Conservation (phyloP, 2,329 filamentous ascomycete genomes). For the Arthrobotrys iridis region DNA sequence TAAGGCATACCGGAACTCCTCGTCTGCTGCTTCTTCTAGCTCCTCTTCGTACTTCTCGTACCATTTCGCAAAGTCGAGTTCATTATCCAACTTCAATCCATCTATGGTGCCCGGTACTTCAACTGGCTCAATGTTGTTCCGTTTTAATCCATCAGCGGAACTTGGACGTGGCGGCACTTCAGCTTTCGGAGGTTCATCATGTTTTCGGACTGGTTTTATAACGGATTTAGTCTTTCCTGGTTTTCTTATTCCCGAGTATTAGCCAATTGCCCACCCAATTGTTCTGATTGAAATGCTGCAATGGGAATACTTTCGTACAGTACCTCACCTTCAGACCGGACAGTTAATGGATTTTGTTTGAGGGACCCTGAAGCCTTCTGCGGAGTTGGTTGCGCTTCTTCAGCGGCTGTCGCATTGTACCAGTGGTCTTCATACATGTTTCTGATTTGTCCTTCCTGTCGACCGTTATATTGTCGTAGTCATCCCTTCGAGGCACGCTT, state of each 20-base stretch:
- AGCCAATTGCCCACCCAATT: not conserved
- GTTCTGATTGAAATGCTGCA: not conserved
- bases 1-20: conserved; percentile 77
- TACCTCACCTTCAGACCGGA: conserved; percentile 51
- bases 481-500: not conserved
- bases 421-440: conserved; percentile 59
- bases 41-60: conserved; percentile 71
- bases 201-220: conserved; percentile 22
- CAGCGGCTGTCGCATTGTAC: conserved; percentile 53
- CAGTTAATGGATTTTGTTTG: conserved; percentile 22
- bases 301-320: conserved; percentile 36
- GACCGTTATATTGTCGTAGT: not conserved
- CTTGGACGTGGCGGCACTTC: conserved; percentile 55
- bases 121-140: not conserved
- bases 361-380: conserved; percentile 15
- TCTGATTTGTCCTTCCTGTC: not conserved
- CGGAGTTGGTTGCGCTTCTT: conserved; percentile 22
- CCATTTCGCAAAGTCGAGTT: conserved; percentile 70
- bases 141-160: conserved; percentile 55
- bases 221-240: not conserved
- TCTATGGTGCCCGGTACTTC: conserved; percentile 59
- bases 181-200: conserved; percentile 55
- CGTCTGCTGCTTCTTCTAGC: conserved; percentile 82
- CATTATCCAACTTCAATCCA: conserved; percentile 60
- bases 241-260: conserved; percentile 10